Evolutionary conservation across 2,329 filamentous ascomycete species (phyloP), one percentile per base, ranked within the genome.

Genomic region (Penicillium griseofulvum): DNA sequence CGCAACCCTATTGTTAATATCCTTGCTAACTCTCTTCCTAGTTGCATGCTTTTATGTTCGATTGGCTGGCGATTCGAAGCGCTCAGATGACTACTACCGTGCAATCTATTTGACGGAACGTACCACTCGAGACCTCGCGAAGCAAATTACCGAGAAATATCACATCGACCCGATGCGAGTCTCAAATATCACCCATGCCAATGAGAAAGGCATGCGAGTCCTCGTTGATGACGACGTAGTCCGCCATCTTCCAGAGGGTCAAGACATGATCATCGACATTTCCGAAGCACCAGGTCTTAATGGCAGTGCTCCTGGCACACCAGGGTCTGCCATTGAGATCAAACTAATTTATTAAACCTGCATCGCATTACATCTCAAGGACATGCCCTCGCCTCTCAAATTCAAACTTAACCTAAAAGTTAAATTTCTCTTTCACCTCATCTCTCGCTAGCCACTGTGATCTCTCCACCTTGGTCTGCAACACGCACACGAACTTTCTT

Each of bases 221-320:
- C 85, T 95, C 68, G 83, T 97, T 65, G 94, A 97, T 67, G 91
- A 97, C 67, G 91, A 97, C 59, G 87, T 95, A 45, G 84, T 97
- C 31, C 83, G 83, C 42, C 88, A 93, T 71, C 79, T 97, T 49
- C 83, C 86, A 1, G 94, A 99, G 75, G 92, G 91, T 31, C 91
- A 97, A 72, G 93, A 96, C 68, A 94, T 97, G 88, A 78, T 82
- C 36, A 83, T 83, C 39, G 85, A 88, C 64, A 83, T 87, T 55
- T 81, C 89, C 54, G 87, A 94, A 63, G 51, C 65, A 5, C 59
- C 54, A 22, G 52, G 43, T n/a, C 19, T 49, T 17, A 49, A 55
- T 38, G 43, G 61, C 26, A 29, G 44, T 43, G 29, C 12, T 34
- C 12, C 51, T 33, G 46, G 47, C 46, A 42, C 46, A n/a, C 50